Evolutionary conservation across 441 rosid genomes (phyloP), one percentile per base, ranked within the genome.

Genomic region (Brassica balearica): DNA sequence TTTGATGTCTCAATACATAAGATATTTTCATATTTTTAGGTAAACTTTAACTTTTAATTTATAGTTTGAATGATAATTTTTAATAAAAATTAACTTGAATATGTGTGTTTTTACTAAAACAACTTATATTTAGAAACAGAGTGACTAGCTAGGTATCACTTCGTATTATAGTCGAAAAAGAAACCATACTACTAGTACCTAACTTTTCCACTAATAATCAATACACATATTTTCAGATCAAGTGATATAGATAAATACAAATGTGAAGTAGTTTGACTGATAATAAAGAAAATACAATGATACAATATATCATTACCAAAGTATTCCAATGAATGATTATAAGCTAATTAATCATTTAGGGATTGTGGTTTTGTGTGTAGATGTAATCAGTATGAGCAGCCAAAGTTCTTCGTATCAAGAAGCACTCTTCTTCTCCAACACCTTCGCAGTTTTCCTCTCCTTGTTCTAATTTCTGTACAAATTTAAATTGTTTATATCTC

Each of bases 361-460:
- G 92, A 0, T 82, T 80, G 11, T 78, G 87, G 46, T 83, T 82
- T 81, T 89, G 92, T 62, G 92, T 89, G 65, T 91, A 91, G 81
- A 91, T 86, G 55, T 89, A 91, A 80, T 91, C 96, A 20, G 70
- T 34, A 75, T 87, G 92, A 64, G 93, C 93, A 29, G 79, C 92
- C 53, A 91, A 85, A 69, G 88, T 89, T 73, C 96, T 88, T 77
- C 93, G 84, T 74, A 76, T 75, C 86, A 86, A 81, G 63, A 90
- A 83, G 68, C 89, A 92, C 56, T 89, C 89, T 69, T 79, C 82
- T 61, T 89, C 93, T 65, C 79, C 88, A 41, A 83, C 46, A 60
- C 92, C 88, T 56, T 84, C 85, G 48, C 92, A 91, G 76, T 43
- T 71, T 1, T 80, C 89, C 6, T 85, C 85, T 29, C 48, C 80